Evolutionary conservation across 2,329 filamentous ascomycete genomes (phyloP).

Genomic region (Aspergillus neoniger): DNA sequence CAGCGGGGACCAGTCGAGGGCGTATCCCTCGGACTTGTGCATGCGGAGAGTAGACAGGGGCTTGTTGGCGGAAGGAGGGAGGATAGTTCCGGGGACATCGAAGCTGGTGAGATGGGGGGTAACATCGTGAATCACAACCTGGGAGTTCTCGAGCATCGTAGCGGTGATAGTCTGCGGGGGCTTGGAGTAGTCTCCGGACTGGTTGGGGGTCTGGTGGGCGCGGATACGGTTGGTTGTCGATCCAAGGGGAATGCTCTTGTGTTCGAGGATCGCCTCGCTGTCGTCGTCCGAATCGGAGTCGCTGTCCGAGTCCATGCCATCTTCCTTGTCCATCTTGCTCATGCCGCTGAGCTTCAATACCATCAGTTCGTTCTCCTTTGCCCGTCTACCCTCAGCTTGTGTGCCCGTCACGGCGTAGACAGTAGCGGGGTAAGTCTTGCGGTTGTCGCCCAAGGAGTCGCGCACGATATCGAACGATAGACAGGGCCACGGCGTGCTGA

Average conservation of each 20-base stretch:
- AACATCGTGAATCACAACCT: constrained; percentile 92
- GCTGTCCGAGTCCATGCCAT: constrained; percentile 68
- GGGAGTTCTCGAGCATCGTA: constrained; percentile 85
- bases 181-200: constrained; percentile 62
- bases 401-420: constrained; percentile 95
- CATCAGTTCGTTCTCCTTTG: constrained; percentile 89
- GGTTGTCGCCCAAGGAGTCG: constrained; percentile 82
- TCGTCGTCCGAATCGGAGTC: constrained; percentile 74
- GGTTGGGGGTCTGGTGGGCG: constrained; percentile 73
- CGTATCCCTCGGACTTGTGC: constrained; percentile 93
- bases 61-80: constrained; percentile 83
- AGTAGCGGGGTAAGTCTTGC: constrained; percentile 91
- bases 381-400: constrained; percentile 74
- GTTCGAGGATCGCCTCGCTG: constrained; percentile 86
- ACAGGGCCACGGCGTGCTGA: constrained; percentile 95
- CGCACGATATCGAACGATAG: constrained; percentile 91
- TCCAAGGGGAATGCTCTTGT: constrained; percentile 79
- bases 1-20: constrained; percentile 91
- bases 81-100: constrained; percentile 79
- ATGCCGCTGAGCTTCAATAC: constrained; percentile 95
- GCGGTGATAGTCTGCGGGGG: constrained; percentile 83
- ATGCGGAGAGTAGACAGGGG: constrained; percentile 83
- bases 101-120: constrained; percentile 87
- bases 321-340: constrained; percentile 77
- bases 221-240: constrained; percentile 95